Evolutionary conservation across 768 basidiomycete species (phyloP).

Genomic region (Trametes elegans): DNA sequence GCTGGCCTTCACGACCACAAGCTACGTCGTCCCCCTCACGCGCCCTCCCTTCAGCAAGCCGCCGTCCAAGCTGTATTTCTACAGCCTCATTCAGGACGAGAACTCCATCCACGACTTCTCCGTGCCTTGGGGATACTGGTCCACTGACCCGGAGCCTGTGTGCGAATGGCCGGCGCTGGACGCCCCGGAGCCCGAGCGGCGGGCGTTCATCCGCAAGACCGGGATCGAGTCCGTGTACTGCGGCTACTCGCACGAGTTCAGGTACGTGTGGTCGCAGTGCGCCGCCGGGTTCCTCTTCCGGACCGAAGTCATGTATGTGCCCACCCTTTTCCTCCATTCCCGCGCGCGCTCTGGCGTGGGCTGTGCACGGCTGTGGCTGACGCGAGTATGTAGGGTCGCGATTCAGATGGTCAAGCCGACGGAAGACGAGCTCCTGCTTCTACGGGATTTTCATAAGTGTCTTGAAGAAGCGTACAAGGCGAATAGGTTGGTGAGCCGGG

Average conservation of each 20-base stretch:
- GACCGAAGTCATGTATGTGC: slow-evolving; percentile 2
- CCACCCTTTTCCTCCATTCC: background rate
- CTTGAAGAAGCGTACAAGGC: background rate
- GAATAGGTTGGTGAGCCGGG: background rate
- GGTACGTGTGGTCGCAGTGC: background rate
- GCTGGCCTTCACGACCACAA: background rate
- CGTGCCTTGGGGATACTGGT: slow-evolving; percentile 10
- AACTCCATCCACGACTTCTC: background rate
- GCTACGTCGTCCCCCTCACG: background rate
- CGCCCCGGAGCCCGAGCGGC: background rate
- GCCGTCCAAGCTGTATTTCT: slow-evolving; percentile 1
- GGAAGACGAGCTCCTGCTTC: background rate
- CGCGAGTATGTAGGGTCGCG: background rate
- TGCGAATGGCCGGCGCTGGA: background rate
- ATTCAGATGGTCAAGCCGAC: background rate
- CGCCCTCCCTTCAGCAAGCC: background rate
- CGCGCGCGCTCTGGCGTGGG: no score
- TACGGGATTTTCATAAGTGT: background rate
- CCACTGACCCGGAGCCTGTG: background rate
- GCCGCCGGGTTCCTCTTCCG: slow-evolving; percentile 5
- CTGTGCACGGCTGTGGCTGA: background rate
- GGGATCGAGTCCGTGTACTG: background rate
- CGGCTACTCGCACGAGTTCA: background rate
- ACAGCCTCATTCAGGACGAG: background rate
- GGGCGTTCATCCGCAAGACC: background rate